Conservation (phyloP, 2,329 filamentous ascomycete genomes). For the Thermothelomyces thermophilus region DNA sequence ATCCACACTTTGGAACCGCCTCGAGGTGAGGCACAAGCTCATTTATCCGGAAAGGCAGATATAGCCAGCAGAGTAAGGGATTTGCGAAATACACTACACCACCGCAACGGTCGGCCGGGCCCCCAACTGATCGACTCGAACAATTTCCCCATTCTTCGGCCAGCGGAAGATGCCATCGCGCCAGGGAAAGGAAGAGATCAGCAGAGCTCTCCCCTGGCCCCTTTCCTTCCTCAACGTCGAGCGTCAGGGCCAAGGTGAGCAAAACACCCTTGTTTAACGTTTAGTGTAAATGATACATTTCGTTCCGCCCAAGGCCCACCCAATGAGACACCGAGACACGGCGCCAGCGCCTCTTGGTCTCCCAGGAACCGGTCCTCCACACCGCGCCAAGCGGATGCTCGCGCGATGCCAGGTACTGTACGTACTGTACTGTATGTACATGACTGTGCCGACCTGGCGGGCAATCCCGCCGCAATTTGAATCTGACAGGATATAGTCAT, state of each 20-base stretch:
- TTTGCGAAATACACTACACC: no score
- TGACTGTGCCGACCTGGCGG: background rate
- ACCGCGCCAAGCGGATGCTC: background rate
- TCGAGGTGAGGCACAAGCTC: background rate
- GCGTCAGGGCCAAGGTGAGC: no score
- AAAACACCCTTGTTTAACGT: no score
- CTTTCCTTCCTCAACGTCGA: no score
- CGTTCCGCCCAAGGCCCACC: background rate
- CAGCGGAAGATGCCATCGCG: background rate
- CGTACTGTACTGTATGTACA: no score
- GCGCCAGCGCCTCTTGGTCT: background rate
- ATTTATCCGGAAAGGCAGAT: conserved; percentile 10
- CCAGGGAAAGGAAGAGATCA: background rate
- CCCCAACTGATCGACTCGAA: conserved; percentile 1
- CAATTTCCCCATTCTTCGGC: conserved; percentile 2
- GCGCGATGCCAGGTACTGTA: no score
- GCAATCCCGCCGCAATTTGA: background rate
- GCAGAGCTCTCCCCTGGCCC: no score
- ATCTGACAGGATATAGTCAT: background rate
- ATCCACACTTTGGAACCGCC: conserved; percentile 2
- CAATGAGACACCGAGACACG: background rate
- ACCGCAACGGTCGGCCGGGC: background rate
- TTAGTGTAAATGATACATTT: no score
- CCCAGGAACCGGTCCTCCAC: background rate
- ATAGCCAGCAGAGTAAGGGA: background rate